Conservation (phyloP, 2,329 filamentous ascomycete genomes). For the Spiromastix sp. region DNA sequence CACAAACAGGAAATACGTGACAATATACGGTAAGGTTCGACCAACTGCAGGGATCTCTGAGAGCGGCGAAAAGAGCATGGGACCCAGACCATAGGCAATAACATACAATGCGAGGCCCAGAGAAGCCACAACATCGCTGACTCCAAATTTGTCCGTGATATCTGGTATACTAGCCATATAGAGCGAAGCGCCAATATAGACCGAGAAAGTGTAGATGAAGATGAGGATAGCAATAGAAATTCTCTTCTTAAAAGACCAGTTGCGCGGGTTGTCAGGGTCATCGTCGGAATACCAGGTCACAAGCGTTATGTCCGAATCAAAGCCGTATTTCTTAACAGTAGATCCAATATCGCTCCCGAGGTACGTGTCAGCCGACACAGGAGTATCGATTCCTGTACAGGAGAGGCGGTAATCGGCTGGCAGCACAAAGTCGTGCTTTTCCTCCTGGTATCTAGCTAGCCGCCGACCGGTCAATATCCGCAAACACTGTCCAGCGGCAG, state of each 20-base stretch:
- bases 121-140: slow-evolving; percentile 34
- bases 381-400: too few relatives aligned
- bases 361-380: too few relatives aligned
- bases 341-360: too few relatives aligned
- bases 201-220: slow-evolving; percentile 31
- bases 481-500: too few relatives aligned
- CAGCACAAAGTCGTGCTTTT: too few relatives aligned
- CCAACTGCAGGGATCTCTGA: slow-evolving; percentile 42
- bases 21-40: slow-evolving; percentile 39
- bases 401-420: too few relatives aligned
- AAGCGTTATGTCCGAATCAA: too few relatives aligned
- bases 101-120: slow-evolving; percentile 43
- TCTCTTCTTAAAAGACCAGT: slow-evolving; percentile 41
- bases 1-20: slow-evolving; percentile 39
- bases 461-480: too few relatives aligned
- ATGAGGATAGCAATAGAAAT: slow-evolving; percentile 30
- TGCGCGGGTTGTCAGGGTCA: slow-evolving; percentile 46
- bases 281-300: slow-evolving; percentile 46
- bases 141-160: slow-evolving; percentile 35
- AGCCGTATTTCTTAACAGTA: too few relatives aligned
- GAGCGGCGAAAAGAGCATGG: slow-evolving; percentile 36
- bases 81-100: slow-evolving; percentile 37
- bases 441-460: too few relatives aligned
- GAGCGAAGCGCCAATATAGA: slow-evolving; percentile 44
- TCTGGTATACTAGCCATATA: slow-evolving; percentile 35